Evolutionary conservation across 306 rosid species (phyloP).

Genomic region (Potentilla sterilis): DNA sequence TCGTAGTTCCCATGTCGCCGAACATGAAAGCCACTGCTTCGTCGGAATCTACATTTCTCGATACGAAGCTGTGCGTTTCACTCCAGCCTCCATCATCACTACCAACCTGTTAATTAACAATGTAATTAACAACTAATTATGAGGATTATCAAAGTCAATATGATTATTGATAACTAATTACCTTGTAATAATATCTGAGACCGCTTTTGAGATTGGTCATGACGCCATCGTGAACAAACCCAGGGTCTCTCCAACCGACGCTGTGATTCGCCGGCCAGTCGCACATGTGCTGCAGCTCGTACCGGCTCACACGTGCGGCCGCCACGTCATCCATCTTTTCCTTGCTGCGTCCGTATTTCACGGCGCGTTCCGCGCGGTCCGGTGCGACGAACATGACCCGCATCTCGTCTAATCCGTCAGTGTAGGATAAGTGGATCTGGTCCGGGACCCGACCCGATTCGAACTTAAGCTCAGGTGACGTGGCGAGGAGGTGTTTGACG

Average conservation of each 20-base stretch:
- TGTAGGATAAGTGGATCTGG: constrained; percentile 75
- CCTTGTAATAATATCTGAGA: constrained; percentile 66
- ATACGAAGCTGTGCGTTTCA: constrained; percentile 57
- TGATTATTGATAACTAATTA: not conserved
- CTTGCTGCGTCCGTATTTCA: constrained; percentile 50
- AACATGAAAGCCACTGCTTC: constrained; percentile 83
- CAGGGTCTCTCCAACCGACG: constrained; percentile 92
- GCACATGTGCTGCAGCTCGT: constrained; percentile 80
- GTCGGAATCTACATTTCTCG: constrained; percentile 59
- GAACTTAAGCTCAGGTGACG: constrained; percentile 46
- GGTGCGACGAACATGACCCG: constrained; percentile 70
- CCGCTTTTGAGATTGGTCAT: constrained; percentile 65
- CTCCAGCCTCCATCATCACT: constrained; percentile 82
- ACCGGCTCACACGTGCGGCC: constrained; percentile 55
- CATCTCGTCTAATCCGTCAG: constrained; percentile 58
- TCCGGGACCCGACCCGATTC: constrained; percentile 49
- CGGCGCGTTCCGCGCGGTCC: constrained; percentile 40
- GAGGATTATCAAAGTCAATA: not conserved
- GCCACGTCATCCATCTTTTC: constrained; percentile 35
- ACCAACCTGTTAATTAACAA: constrained; percentile 53
- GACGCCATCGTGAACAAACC: constrained; percentile 69
- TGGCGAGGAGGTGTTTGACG: constrained; percentile 46
- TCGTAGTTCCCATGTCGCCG: constrained; percentile 88
- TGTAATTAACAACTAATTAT: not conserved
- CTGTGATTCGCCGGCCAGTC: constrained; percentile 71